Evolutionary conservation across 2,329 filamentous ascomycete species (phyloP), one percentile per base, ranked within the genome.

Genomic region (Mariannaea sp.): DNA sequence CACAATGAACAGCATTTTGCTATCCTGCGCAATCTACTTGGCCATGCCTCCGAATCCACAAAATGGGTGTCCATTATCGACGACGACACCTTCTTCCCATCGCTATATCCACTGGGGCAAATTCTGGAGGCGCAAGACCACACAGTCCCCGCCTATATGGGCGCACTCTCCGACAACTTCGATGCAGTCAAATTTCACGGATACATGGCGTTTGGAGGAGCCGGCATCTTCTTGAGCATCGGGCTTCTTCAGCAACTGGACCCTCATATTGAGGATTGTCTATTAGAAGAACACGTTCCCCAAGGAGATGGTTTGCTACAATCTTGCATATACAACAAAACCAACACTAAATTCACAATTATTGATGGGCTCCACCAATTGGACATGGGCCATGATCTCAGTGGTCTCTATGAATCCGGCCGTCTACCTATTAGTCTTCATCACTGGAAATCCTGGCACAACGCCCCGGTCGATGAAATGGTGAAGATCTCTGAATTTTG

Each of bases 381-480:
- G 47, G 83, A 86, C 63, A 70, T 85, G 56, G 71, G 70, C 29
- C 75, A 74, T 27, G 82, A 86, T 55, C 68, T 77, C 17, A 78
- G 79, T 2, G 84, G 83, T 0, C 84, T 85, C 62, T 86, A 84
- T 65, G 83, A 86, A 69, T 77, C 78, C 2, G 80, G 81, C 1
- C 68, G 76, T 19, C 70, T 73, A n/a, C 78, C 81, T 0, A 69
- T 85, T 10, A 83, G 78, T 43, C 70, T 86, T 6, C 83, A 86
- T 65, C 83, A 86, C 71, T 86, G 82, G 82, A 85, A 84, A 66
- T 80, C 77, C 10, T 85, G 82, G 81, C 83, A 83, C 68, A 62
- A 73, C 7, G 73, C 72, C 20, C 78, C 77, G 1, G 69, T 84
- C 35, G 73, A 75, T 40, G 73, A 76, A 51, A 79, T 84, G 71